These are phyloP conservation scores for Phlyctochytrium planicorne DNA, from an alignment of 192 early-diverging fungal genomes.

Conservation along the genomic window DNA sequence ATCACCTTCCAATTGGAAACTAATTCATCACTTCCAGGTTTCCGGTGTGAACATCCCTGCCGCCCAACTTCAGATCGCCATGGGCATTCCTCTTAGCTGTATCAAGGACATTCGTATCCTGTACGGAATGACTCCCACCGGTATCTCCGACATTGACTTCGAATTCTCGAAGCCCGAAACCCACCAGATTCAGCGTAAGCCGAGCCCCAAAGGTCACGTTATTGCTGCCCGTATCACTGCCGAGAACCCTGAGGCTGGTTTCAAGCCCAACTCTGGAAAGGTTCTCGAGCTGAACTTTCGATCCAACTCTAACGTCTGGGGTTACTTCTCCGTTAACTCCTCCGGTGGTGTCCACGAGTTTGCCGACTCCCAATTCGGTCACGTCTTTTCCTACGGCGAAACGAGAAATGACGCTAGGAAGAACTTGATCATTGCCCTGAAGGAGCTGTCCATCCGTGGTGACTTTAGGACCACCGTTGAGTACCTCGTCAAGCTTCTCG, in stretches of 20 bases:
- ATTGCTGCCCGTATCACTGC: slow-evolving; percentile 98
- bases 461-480: slow-evolving; percentile 98
- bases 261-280: slow-evolving; percentile 96
- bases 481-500: slow-evolving; percentile 91
- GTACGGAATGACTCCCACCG: slow-evolving; percentile 86
- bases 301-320: slow-evolving; percentile 95
- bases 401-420: slow-evolving; percentile 90
- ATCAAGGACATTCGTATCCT: slow-evolving; percentile 95
- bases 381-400: slow-evolving; percentile 96
- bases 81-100: slow-evolving; percentile 95
- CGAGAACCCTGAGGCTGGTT: slow-evolving; percentile 98
- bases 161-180: slow-evolving; percentile 78
- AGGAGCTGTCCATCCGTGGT: slow-evolving; percentile 97
- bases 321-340: slow-evolving; percentile 96
- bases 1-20: too few relatives aligned
- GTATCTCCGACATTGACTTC: slow-evolving; percentile 90
- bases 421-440: slow-evolving; percentile 96
- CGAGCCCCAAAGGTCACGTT: slow-evolving; percentile 93
- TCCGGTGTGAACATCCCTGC: slow-evolving; percentile 98
- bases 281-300: slow-evolving; percentile 97
- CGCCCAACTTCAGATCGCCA: slow-evolving; percentile 96
- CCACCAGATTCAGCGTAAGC: slow-evolving; percentile 83
- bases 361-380: slow-evolving; percentile 99
- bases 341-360: slow-evolving; percentile 97
- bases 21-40: slow-evolving; percentile 34